Conservation (phyloP, 345 rosid genomes). For the Citropsis articulata region DNA sequence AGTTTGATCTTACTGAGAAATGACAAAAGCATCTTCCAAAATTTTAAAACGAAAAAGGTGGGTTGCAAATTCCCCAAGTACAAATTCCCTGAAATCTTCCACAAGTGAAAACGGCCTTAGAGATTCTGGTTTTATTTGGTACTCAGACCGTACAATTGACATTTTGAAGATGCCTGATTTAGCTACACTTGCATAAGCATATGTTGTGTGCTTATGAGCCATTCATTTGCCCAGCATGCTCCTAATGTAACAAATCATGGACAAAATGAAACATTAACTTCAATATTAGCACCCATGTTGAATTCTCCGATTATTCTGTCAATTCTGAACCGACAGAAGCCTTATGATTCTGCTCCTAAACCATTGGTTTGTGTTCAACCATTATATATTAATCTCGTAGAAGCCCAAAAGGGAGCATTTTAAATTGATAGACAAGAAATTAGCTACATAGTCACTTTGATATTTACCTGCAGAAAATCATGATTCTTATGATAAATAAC, state of each 20-base stretch:
- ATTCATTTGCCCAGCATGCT: neutral
- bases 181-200: neutral
- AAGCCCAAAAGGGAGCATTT: neutral
- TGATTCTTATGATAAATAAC: neutral
- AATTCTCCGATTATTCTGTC: constrained; percentile 2
- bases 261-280: neutral
- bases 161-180: neutral
- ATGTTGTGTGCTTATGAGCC: neutral
- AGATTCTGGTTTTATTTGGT: neutral
- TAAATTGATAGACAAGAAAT: neutral
- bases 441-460: neutral
- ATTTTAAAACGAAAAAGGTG: neutral
- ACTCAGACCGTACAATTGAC: neutral
- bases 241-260: neutral
- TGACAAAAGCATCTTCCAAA: constrained; percentile 6
- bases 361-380: neutral
- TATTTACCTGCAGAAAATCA: neutral
- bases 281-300: neutral
- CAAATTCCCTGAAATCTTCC: neutral
- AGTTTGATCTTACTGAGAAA: neutral
- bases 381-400: neutral
- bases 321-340: neutral
- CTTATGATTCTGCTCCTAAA: constrained; percentile 4
- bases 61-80: neutral
- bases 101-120: neutral